Percentiles rank a stretch among this genome's conserved stretches.
Conservation (phyloP, 495 filamentous ascomycete species). For the Tuber brumale region DNA sequence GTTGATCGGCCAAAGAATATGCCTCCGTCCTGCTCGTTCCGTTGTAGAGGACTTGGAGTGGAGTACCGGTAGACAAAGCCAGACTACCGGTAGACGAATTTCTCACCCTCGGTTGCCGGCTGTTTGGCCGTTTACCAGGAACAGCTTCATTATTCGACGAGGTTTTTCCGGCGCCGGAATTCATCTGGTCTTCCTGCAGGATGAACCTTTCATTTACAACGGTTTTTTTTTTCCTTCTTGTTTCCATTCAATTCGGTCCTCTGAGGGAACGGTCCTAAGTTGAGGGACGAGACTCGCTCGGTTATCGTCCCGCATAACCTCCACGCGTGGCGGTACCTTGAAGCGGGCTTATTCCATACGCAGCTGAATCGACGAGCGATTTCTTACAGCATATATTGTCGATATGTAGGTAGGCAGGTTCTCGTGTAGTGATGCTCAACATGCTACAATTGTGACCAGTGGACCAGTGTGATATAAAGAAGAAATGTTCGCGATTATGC, state of each 20-base stretch:
- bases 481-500: background rate
- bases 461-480: background rate
- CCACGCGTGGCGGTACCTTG: background rate
- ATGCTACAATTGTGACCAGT: background rate
- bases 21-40: slow-evolving; percentile 16
- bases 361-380: slow-evolving; percentile 4
- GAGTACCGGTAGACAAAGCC: slow-evolving; percentile 1
- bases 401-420: background rate
- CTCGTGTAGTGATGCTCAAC: background rate
- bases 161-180: slow-evolving; percentile 20
- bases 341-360: background rate
- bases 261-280: background rate
- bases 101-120: slow-evolving; percentile 27
- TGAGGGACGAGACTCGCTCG: background rate
- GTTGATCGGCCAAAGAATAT: slow-evolving; percentile 27
- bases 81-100: slow-evolving; percentile 6
- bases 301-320: background rate
- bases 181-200: background rate
- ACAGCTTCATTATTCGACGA: slow-evolving; percentile 15
- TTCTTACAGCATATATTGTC: background rate
- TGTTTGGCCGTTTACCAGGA: slow-evolving; percentile 21
- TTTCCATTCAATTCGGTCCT: background rate
- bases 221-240: background rate
- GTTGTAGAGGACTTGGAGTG: slow-evolving; percentile 24
- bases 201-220: background rate